A percentile compares a stretch with the other conserved stretches of the same genome.
phyloP scores from a whole-genome alignment of 208 protist species.

The Strigomonas oncopelti region DNA sequence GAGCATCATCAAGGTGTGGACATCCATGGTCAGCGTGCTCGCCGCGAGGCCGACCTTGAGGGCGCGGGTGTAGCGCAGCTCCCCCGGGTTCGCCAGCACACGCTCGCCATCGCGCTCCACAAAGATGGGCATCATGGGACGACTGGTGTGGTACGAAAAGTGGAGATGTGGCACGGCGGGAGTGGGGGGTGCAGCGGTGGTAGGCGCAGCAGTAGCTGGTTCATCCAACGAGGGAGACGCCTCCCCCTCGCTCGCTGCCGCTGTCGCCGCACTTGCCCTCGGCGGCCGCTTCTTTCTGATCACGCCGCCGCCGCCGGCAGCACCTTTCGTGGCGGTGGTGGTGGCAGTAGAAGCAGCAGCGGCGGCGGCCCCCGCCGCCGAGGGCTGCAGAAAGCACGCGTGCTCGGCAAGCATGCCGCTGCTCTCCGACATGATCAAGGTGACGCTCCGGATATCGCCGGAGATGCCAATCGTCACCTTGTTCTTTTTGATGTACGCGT shows the following conservation, averaged over 20 bases:
- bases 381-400: constrained; percentile 29
- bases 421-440: constrained; percentile 33
- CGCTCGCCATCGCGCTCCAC: constrained; percentile 38
- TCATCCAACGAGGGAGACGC: background rate
- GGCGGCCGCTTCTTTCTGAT: no score
- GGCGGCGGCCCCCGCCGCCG: constrained; percentile 6
- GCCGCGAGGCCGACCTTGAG: constrained; percentile 61
- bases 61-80: constrained; percentile 75
- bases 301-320: no score
- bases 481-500: constrained; percentile 65
- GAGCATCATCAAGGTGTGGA: constrained; percentile 68
- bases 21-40: constrained; percentile 63
- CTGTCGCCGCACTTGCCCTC: no score
- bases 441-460: constrained; percentile 40
- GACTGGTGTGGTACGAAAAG: constrained; percentile 66
- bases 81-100: constrained; percentile 54
- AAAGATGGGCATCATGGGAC: constrained; percentile 79
- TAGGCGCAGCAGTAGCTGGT: background rate
- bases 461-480: constrained; percentile 61
- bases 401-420: constrained; percentile 39
- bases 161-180: constrained; percentile 36
- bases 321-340: background rate
- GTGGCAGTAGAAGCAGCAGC: constrained; percentile 1
- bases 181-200: background rate
- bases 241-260: no score